A percentile compares a stretch with the other conserved stretches of the same genome.
Evolutionary conservation across 164 flowering plant species (phyloP).

Genomic region (Piper longum): DNA sequence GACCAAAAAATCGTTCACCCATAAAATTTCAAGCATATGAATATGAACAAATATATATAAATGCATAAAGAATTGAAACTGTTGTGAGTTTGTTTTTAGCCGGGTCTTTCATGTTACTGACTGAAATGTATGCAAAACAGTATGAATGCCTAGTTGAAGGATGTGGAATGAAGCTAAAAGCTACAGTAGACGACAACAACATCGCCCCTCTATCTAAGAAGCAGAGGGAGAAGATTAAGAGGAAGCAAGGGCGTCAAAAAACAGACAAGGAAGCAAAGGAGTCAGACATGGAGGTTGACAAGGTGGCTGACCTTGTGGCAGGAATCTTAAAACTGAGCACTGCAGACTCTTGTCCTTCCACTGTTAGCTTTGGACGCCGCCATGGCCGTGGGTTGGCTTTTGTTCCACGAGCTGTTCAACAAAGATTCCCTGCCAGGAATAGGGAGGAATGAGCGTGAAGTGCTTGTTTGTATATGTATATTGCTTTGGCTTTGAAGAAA

Average conservation of each 20-base stretch:
- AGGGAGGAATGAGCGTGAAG: neutral
- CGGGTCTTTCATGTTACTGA: neutral
- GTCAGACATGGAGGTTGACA: conserved; percentile 61
- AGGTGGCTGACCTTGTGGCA: conserved; percentile 49
- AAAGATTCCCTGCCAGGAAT: conserved; percentile 4
- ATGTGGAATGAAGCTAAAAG: conserved; percentile 72
- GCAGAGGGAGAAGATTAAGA: conserved; percentile 45
- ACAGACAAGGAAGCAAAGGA: conserved; percentile 18
- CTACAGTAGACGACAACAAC: conserved; percentile 77
- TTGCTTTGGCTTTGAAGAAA: too few species aligned
- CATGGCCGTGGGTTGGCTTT: conserved; percentile 60
- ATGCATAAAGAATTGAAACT: neutral
- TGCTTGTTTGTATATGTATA: too few species aligned
- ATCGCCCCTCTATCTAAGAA: conserved; percentile 65
- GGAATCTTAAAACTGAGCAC: conserved; percentile 74
- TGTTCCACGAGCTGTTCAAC: conserved; percentile 57
- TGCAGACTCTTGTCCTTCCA: conserved; percentile 60
- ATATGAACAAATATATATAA: too few species aligned
- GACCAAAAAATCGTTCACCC: too few species aligned
- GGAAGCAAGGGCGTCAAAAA: conserved; percentile 17
- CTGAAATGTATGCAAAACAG: conserved; percentile 19
- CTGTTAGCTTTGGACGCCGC: conserved; percentile 77
- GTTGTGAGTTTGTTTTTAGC: neutral
- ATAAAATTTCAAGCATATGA: too few species aligned
- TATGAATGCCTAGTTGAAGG: conserved; percentile 95